Percentiles rank a stretch among this genome's conserved stretches.
Conservation (phyloP, 306 rosid species). For the Castanea sativa region DNA sequence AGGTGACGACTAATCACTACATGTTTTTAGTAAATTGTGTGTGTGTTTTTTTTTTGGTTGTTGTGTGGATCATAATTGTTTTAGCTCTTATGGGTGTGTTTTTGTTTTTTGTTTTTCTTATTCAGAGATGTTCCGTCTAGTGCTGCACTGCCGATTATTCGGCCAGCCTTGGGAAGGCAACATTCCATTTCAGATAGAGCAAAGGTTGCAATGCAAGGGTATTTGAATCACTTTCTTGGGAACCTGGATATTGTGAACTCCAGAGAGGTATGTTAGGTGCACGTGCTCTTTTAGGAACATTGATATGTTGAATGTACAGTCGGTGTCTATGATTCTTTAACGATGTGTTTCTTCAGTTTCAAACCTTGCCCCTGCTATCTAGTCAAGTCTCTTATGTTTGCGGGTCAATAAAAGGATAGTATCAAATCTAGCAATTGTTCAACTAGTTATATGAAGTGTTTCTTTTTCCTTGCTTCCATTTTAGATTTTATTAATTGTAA, state of each 20-base stretch:
- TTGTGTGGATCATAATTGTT: constrained; percentile 15
- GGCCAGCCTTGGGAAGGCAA: constrained; percentile 93
- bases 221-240: constrained; percentile 94
- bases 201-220: constrained; percentile 95
- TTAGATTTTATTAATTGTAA: not conserved
- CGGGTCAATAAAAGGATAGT: not conserved
- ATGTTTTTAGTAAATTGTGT: not conserved
- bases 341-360: not conserved
- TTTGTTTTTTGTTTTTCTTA: constrained; percentile 13
- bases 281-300: constrained; percentile 17
- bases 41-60: too few species aligned
- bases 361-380: not conserved
- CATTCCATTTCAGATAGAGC: constrained; percentile 89
- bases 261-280: constrained; percentile 70
- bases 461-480: not conserved
- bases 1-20: constrained; percentile 43
- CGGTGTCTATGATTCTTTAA: not conserved
- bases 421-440: not conserved
- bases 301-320: not conserved
- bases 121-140: constrained; percentile 98
- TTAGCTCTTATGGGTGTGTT: constrained; percentile 28
- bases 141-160: constrained; percentile 92
- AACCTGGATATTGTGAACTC: constrained; percentile 91
- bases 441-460: not conserved
- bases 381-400: not conserved